Evolutionary conservation across 2,329 filamentous ascomycete species (phyloP).

Genomic region (Chaetomium sp.): DNA sequence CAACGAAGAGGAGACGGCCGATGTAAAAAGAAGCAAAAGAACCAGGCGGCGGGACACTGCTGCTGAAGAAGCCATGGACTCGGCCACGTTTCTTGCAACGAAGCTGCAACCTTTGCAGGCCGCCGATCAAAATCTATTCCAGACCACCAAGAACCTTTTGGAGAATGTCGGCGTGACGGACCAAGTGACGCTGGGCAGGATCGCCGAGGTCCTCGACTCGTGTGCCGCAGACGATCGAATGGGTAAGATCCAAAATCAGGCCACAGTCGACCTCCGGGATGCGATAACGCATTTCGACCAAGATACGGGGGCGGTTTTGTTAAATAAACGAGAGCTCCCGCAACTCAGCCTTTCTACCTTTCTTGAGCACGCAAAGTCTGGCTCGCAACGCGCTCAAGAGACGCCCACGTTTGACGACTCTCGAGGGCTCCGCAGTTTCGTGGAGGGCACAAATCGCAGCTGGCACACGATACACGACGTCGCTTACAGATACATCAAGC

Average conservation of each 20-base stretch:
- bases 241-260: constrained; percentile 40
- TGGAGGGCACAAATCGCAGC: constrained; percentile 39
- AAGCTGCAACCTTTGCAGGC: constrained; percentile 53
- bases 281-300: constrained; percentile 46
- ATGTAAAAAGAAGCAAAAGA: constrained; percentile 59
- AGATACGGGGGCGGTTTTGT: constrained; percentile 45
- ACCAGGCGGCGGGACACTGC: constrained; percentile 55
- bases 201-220: constrained; percentile 47
- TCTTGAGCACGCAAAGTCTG: constrained; percentile 55
- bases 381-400: constrained; percentile 43
- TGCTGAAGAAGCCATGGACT: constrained; percentile 47
- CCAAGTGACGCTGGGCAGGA: constrained; percentile 36
- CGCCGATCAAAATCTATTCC: constrained; percentile 49
- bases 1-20: constrained; percentile 49
- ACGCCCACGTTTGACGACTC: constrained; percentile 46
- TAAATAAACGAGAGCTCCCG: constrained; percentile 47
- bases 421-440: constrained; percentile 47
- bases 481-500: constrained; percentile 51
- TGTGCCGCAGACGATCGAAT: constrained; percentile 46
- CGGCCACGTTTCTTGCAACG: constrained; percentile 45
- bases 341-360: constrained; percentile 54
- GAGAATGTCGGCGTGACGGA: constrained; percentile 51
- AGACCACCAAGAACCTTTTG: constrained; percentile 48
- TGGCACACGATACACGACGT: constrained; percentile 53
- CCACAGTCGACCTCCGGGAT: constrained; percentile 44